Evolutionary conservation across 768 basidiomycete genomes (phyloP).

Genomic region (Coprinopsis cinerea): DNA sequence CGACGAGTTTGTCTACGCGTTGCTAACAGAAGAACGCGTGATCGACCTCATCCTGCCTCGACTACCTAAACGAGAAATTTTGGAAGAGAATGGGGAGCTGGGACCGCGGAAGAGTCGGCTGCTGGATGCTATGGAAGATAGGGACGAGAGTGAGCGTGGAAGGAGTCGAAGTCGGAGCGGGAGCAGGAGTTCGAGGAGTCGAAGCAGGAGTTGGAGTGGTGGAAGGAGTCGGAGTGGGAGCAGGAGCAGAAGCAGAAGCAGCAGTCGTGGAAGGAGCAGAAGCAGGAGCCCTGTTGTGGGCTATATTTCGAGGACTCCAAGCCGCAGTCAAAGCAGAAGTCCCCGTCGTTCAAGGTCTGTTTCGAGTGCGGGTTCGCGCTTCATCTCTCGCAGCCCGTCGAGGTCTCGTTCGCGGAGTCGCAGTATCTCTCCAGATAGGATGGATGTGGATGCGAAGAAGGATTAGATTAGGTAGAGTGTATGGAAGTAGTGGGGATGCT

Average conservation of each 20-base stretch:
- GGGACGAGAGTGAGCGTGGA: slow-evolving; percentile 59
- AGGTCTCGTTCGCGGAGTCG: slow-evolving; percentile 50
- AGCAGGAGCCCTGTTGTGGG: slow-evolving; percentile 24
- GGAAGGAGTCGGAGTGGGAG: slow-evolving; percentile 25
- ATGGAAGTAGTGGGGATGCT: background rate
- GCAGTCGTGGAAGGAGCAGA: slow-evolving; percentile 25
- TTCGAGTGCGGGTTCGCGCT: slow-evolving; percentile 48
- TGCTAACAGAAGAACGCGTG: slow-evolving; percentile 85
- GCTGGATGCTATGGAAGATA: slow-evolving; percentile 83
- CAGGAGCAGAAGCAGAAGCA: slow-evolving; percentile 25
- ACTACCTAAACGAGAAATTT: slow-evolving; percentile 71
- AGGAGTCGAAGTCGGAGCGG: slow-evolving; percentile 35
- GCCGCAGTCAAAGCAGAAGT: slow-evolving; percentile 20
- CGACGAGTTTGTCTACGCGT: slow-evolving; percentile 85
- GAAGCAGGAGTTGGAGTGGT: slow-evolving; percentile 18
- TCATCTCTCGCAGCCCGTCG: slow-evolving; percentile 62
- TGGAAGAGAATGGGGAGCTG: slow-evolving; percentile 91
- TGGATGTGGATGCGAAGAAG: slow-evolving; percentile 28
- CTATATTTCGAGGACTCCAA: slow-evolving; percentile 23
- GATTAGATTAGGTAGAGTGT: slow-evolving; percentile 11
- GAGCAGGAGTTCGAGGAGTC: slow-evolving; percentile 24
- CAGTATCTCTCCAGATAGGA: slow-evolving; percentile 54
- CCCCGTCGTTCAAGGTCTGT: slow-evolving; percentile 20
- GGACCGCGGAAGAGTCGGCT: slow-evolving; percentile 80
- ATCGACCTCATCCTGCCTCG: slow-evolving; percentile 97